Evolutionary conservation across 306 rosid genomes (phyloP), one percentile per base, ranked within the genome.

Genomic region (Casuarina glauca): DNA sequence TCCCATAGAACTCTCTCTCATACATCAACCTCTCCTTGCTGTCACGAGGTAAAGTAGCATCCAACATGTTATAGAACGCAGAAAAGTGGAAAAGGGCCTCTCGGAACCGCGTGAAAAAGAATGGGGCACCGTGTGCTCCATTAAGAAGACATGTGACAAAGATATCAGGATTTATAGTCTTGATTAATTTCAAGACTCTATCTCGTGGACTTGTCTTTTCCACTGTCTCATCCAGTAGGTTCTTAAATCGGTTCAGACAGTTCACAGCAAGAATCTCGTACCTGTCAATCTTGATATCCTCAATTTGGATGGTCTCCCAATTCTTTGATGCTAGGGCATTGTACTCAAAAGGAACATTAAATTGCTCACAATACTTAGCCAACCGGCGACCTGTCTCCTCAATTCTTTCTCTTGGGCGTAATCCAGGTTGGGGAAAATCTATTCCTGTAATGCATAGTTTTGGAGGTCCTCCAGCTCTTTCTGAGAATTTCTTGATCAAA

Each of bases 321-420:
- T 42, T 69, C 53, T 44, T 35, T 44, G 73, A 69, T 44, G 53
- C 73, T 20, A 69, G 8, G 12, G 73, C 93, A 53, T 87, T 83
- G 75, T 82, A 93, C 81, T 89, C 87, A 71, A 93, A 93, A 36
- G 97, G 93, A 55, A 93, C 94, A 17, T 84, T 76, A 74, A 91
- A 91, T 4, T 92, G 90, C 78, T 83, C 35, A 9, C 97, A 93
- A 78, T 93, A 91, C 46, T 75, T 91, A 42, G 81, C 88, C 45
- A 93, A 79, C 70, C 91, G 97, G 17, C 87, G 88, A 4, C 98
- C 98, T 2, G 91, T 93, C 78, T 93, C 98, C 82, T 87, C 91
- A 8, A 89, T 82, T 74, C 91, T 80, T 44, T 88, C 91, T 1
- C 89, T 69, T 0, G 98, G 98, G n/a, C 95, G 89, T 76, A 93